A percentile compares a stretch with the other conserved stretches of the same genome.
Conservation (phyloP, 2,329 filamentous ascomycete genomes). For the Colletotrichum ledebouriae region DNA sequence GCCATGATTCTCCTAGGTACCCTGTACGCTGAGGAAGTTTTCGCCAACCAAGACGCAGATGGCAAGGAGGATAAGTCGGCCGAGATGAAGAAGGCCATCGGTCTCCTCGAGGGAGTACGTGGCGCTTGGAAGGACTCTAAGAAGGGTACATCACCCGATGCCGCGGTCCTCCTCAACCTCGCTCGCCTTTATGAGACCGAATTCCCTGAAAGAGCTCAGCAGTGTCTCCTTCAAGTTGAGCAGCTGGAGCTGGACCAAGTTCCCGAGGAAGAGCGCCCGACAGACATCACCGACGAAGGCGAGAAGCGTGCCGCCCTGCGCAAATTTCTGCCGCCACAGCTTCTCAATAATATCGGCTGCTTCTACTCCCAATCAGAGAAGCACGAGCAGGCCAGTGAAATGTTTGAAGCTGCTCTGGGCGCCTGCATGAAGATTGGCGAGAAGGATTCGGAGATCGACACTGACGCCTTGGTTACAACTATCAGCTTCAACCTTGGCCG, state of each 20-base stretch:
- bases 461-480: constrained; percentile 91
- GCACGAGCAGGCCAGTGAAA: constrained; percentile 81
- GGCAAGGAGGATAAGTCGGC: constrained; percentile 88
- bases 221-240: constrained; percentile 93
- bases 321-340: constrained; percentile 85
- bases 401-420: constrained; percentile 92
- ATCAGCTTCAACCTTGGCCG: constrained; percentile 97
- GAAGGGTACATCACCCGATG: constrained; percentile 83
- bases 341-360: constrained; percentile 97
- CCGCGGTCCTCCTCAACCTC: constrained; percentile 90
- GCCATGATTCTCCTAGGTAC: constrained; percentile 94
- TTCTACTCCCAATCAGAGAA: constrained; percentile 93
- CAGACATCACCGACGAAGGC: constrained; percentile 68
- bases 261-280: constrained; percentile 75
- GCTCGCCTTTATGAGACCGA: constrained; percentile 91
- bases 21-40: constrained; percentile 94
- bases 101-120: constrained; percentile 86
- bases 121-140: constrained; percentile 93
- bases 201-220: constrained; percentile 88
- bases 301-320: constrained; percentile 74
- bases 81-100: constrained; percentile 88
- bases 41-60: constrained; percentile 78
- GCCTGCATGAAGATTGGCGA: constrained; percentile 87
- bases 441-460: constrained; percentile 82
- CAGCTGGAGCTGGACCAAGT: constrained; percentile 88